Base-by-base conservation (phyloP, 1,139 yeast genomes). In the Petasospora rhodanensis region DNA sequence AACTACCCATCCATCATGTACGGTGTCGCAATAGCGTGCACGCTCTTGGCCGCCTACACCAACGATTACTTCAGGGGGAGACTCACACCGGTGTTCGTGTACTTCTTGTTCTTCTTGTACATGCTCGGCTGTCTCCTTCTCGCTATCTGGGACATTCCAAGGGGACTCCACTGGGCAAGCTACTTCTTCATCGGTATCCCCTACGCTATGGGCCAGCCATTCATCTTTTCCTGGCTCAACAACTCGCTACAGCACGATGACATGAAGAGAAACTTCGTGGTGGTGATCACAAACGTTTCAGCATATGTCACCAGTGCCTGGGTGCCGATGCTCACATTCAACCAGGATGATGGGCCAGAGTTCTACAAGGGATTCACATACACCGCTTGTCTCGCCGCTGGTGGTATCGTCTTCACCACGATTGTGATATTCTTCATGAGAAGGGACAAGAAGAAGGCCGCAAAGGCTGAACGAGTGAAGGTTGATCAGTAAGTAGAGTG, bases 221-320 rank as follows among this genome's bases (percentile, higher is more conserved):
- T 69, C 45, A 70, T 74, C n/a, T 73, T 68, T 37, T 58, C 76
- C 2, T 75, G 79, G 80, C 63, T 73, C 12, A 75, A 75, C 45
- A 53, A 73, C 23, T 42, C 67, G 24, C 47, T 73, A 12, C 55
- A 58, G 16, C 54, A 37, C 21, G 45, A 47, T 27, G 51, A 45
- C 23, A 45, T 47, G 51, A 47, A 47, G 40, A 42, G 51, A 42
- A 47, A 45, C 26, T 47, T 47, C 23, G 51, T 47, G 12, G 51
- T 47, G 17, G 51, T 47, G n/a, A 31, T 37, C 12, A 44, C 49
- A 5, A 45, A 47, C 26, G 41, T 43, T 1, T 16, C 37, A 32
- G 45, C 51, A 6, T 45, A 47, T 29, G 47, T 44, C 12, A 47
- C 51, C 2, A 43, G 46, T 28, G 43, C 46, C 14, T 47, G 48